Conservation (phyloP, 371 early-diverging fungal species). For the Rhizomucor miehei region DNA sequence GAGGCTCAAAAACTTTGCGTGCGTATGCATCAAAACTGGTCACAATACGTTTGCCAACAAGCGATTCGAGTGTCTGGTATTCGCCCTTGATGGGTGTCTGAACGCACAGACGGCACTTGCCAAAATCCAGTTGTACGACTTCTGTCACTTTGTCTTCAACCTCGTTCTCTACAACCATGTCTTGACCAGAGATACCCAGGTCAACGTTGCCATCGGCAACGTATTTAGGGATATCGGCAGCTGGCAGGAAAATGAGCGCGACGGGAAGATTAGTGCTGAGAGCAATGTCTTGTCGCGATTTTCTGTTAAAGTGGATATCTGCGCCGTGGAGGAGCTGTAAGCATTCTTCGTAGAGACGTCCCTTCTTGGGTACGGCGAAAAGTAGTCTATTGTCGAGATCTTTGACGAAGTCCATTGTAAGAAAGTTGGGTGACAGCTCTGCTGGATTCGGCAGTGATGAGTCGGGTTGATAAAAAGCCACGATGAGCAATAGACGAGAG, state of each 20-base stretch:
- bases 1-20: constrained; percentile 59
- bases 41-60: constrained; percentile 92
- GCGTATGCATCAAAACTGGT: constrained; percentile 84
- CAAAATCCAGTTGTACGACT: constrained; percentile 82
- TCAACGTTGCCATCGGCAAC: constrained; percentile 95
- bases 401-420: constrained; percentile 69
- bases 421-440: too few species aligned
- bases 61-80: constrained; percentile 53
- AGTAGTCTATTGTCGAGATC: constrained; percentile 77
- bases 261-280: constrained; percentile 90
- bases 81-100: constrained; percentile 67
- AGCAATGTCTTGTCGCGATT: constrained; percentile 94
- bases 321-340: constrained; percentile 80
- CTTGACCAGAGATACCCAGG: constrained; percentile 94
- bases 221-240: constrained; percentile 92
- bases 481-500: too few species aligned
- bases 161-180: constrained; percentile 85
- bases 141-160: constrained; percentile 70
- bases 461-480: too few species aligned
- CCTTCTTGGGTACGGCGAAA: constrained; percentile 97
- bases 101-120: constrained; percentile 86
- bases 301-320: constrained; percentile 92
- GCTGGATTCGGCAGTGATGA: too few species aligned
- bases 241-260: constrained; percentile 92
- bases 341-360: constrained; percentile 89